Conservation (phyloP, 805 yeast genomes). For the Starmerella bombicola region DNA sequence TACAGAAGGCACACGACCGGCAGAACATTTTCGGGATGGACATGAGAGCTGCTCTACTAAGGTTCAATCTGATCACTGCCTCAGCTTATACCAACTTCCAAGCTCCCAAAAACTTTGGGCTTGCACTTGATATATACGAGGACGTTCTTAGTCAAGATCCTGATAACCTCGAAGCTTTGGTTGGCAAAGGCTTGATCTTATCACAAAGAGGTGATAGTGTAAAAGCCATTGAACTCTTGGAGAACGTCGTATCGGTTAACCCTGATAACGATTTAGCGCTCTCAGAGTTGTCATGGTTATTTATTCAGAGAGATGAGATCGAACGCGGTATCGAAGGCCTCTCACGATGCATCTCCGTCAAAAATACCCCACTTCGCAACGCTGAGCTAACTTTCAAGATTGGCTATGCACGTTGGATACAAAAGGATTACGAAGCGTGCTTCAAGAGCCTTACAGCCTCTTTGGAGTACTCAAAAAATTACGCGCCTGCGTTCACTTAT, state of each 20-base stretch:
- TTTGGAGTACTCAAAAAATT: constrained; percentile 48
- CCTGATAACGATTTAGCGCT: constrained; percentile 50
- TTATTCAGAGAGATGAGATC: constrained; percentile 41
- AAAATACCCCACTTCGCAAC: constrained; percentile 25
- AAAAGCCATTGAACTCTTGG: constrained; percentile 44
- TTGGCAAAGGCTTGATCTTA: constrained; percentile 72
- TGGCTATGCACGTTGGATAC: constrained; percentile 46
- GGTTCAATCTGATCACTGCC: constrained; percentile 55
- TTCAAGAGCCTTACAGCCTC: constrained; percentile 45
- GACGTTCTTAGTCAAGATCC: constrained; percentile 39
- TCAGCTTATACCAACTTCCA: constrained; percentile 70
- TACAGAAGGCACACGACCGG: constrained; percentile 35
- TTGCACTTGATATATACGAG: constrained; percentile 63
- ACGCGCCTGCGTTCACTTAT: constrained; percentile 71
- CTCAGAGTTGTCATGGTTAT: constrained; percentile 69
- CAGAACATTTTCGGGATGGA: constrained; percentile 37
- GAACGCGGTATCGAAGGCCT: constrained; percentile 37
- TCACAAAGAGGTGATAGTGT: constrained; percentile 49
- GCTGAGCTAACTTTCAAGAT: constrained; percentile 61
- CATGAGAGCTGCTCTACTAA: constrained; percentile 43
- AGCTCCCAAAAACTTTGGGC: constrained; percentile 73
- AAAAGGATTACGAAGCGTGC: constrained; percentile 34
- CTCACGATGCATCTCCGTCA: constrained; percentile 38
- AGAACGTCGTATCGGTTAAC: constrained; percentile 36
- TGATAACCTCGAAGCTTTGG: constrained; percentile 45